Percentiles rank a stretch among this genome's conserved stretches.
These are phyloP conservation scores for Centella asiatica DNA, from an alignment of 129 eudicot genomes.

Conservation along the genomic window DNA sequence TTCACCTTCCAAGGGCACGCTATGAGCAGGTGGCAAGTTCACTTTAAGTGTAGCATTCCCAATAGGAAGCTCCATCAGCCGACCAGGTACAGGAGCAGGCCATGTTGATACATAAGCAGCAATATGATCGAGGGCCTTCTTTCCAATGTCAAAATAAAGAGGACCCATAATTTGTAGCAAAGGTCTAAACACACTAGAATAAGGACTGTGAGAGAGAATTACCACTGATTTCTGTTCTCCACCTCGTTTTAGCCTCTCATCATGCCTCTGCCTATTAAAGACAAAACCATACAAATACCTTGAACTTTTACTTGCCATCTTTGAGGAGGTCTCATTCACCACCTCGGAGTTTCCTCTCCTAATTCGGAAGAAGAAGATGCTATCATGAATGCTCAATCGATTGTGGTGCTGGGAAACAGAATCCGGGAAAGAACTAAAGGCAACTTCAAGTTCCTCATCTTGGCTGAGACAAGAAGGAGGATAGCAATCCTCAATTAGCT, in stretches of 20 bases:
- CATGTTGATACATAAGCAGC: slow-evolving; percentile 81
- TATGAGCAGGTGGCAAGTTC: slow-evolving; percentile 83
- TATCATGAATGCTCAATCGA: slow-evolving; percentile 86
- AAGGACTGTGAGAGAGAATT: slow-evolving; percentile 73
- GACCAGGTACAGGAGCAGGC: slow-evolving; percentile 88
- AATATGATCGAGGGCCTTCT: slow-evolving; percentile 66
- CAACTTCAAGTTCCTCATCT: slow-evolving; percentile 86
- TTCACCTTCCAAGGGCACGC: slow-evolving; percentile 66
- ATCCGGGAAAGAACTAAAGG: slow-evolving; percentile 94
- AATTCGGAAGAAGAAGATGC: slow-evolving; percentile 82
- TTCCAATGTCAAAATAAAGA: slow-evolving; percentile 77
- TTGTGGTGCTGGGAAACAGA: slow-evolving; percentile 93
- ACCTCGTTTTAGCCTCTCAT: slow-evolving; percentile 88
- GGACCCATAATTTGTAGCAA: slow-evolving; percentile 94
- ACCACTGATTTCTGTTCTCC: slow-evolving; percentile 98
- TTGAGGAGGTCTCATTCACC: slow-evolving; percentile 20
- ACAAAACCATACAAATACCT: slow-evolving; percentile 87
- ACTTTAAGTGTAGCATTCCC: slow-evolving; percentile 90
- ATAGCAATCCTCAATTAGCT: slow-evolving; percentile 87
- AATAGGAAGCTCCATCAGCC: slow-evolving; percentile 80
- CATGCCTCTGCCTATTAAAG: slow-evolving; percentile 95
- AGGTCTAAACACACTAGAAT: slow-evolving; percentile 83
- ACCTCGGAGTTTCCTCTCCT: slow-evolving; percentile 30
- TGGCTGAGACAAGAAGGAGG: slow-evolving; percentile 83
- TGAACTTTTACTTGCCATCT: slow-evolving; percentile 25